Conservation (phyloP, 768 basidiomycete species). For the Suillus hirtellus region DNA sequence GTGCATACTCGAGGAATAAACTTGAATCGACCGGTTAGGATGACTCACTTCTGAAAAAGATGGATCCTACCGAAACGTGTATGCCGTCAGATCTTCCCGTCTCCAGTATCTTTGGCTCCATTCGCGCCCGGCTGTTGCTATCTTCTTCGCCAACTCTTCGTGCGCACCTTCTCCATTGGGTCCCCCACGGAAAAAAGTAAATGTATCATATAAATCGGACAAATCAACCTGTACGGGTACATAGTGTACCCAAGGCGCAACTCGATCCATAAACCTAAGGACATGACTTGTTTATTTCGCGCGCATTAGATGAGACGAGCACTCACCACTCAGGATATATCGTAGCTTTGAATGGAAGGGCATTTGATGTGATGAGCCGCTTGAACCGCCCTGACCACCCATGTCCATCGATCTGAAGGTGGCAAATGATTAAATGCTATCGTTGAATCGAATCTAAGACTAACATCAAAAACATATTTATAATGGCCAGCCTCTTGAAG, state of each 20-base stretch:
- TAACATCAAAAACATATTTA: conserved; percentile 61
- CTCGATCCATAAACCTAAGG: conserved; percentile 54
- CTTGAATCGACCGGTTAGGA: conserved; percentile 25
- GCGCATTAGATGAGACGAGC: neutral
- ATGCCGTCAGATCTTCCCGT: conserved; percentile 58
- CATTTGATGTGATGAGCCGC: conserved; percentile 59
- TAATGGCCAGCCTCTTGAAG: conserved; percentile 53
- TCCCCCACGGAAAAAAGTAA: conserved; percentile 73
- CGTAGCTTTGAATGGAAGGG: conserved; percentile 67
- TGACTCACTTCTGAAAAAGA: neutral
- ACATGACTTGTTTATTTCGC: neutral
- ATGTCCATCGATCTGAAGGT: conserved; percentile 56
- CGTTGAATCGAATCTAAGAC: conserved; percentile 17
- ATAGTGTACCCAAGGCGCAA: conserved; percentile 74
- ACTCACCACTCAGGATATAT: conserved; percentile 73
- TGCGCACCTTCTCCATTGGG: conserved; percentile 57
- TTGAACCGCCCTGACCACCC: conserved; percentile 76
- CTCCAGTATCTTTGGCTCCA: conserved; percentile 65
- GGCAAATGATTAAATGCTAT: neutral
- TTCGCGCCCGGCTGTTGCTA: conserved; percentile 53
- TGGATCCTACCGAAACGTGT: conserved; percentile 51
- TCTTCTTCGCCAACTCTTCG: conserved; percentile 56
- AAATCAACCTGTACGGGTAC: conserved; percentile 67
- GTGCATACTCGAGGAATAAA: conserved; percentile 50
- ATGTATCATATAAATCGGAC: conserved; percentile 66